These are phyloP conservation scores for Bryum argenteum DNA, from an alignment of 225 moss, liverwort and hornwort species.

Conservation along the genomic window DNA sequence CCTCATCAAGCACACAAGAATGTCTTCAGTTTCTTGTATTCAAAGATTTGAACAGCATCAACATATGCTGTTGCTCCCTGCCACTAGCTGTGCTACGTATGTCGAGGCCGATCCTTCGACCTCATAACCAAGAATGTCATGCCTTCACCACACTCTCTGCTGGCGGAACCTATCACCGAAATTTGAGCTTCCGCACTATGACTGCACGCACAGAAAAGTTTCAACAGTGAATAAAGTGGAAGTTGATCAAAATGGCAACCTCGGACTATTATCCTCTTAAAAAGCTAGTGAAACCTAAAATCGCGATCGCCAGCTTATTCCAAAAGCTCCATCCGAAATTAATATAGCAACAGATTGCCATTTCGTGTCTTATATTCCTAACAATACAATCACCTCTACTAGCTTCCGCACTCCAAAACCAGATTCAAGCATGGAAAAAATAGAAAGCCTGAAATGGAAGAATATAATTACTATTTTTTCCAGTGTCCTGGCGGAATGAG, in stretches of 20 bases:
- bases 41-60: slow-evolving; percentile 20
- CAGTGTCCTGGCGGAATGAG: neutral
- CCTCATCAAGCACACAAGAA: slow-evolving; percentile 31
- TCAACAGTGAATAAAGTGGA: neutral
- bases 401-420: neutral
- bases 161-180: neutral
- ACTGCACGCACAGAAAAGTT: slow-evolving; percentile 30
- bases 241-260: neutral
- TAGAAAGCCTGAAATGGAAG: neutral
- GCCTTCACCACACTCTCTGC: slow-evolving; percentile 9
- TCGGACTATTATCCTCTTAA: neutral
- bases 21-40: slow-evolving; percentile 11
- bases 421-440: slow-evolving; percentile 16
- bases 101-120: slow-evolving; percentile 17
- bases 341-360: neutral
- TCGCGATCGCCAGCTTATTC: slow-evolving; percentile 19
- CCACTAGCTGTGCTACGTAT: slow-evolving; percentile 7
- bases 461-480: neutral
- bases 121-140: neutral
- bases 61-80: slow-evolving; percentile 22
- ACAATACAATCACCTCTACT: neutral
- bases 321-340: slow-evolving; percentile 3
- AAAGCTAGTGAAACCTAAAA: neutral
- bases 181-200: neutral
- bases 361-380: neutral